phyloP scores from a whole-genome alignment of 345 rosid species.

The Gossypium anomalum region DNA sequence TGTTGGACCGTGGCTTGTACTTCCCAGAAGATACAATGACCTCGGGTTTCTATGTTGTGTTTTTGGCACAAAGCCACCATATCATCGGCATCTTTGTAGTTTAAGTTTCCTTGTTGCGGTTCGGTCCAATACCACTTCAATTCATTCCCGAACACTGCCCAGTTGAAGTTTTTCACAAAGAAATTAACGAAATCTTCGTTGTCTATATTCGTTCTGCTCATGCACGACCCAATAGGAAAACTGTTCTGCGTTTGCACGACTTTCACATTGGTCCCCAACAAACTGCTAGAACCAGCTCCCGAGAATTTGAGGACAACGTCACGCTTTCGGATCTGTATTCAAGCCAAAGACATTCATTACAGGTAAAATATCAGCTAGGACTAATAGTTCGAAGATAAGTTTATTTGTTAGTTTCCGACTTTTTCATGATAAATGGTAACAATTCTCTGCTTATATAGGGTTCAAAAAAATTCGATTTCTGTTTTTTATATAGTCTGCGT shows the following conservation, averaged over 20 bases:
- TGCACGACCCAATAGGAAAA: conserved; percentile 89
- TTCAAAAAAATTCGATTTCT: not conserved
- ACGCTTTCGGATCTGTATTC: conserved; percentile 79
- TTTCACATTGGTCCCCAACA: conserved; percentile 43
- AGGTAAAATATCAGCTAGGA: not conserved
- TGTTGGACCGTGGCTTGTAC: conserved; percentile 69
- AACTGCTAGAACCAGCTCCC: conserved; percentile 33
- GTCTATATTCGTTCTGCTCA: conserved; percentile 71
- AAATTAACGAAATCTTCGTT: conserved; percentile 84
- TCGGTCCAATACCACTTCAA: conserved; percentile 99
- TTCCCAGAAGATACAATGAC: conserved; percentile 99
- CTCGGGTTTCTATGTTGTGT: conserved; percentile 57
- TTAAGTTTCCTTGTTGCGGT: conserved; percentile 65
- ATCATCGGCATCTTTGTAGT: conserved; percentile 82
- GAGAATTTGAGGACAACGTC: conserved; percentile 63
- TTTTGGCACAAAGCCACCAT: conserved; percentile 64
- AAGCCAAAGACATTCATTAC: conserved; percentile 11
- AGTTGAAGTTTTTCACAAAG: conserved; percentile 68
- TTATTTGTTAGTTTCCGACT: not conserved
- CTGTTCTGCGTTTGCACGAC: conserved; percentile 64
- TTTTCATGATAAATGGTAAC: not conserved
- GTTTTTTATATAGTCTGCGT: not conserved
- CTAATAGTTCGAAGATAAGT: not conserved
- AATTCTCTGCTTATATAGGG: not conserved
- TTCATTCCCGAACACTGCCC: conserved; percentile 96